Conservation (phyloP, 1,284 basidiomycete species). For the Cryptococcus sp. region DNA sequence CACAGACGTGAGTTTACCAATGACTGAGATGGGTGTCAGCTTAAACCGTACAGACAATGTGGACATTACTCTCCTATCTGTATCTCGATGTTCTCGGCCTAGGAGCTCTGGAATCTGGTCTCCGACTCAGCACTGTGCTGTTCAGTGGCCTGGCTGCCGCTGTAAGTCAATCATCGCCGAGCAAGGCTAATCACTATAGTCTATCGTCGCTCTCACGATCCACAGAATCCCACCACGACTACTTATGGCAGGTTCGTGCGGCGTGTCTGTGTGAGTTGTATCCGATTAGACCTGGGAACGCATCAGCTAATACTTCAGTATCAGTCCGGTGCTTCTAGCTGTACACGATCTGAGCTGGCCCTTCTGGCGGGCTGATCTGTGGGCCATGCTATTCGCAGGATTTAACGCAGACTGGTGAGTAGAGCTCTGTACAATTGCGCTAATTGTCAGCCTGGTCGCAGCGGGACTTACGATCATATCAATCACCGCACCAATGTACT, state of each 20-base stretch:
- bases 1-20: not conserved
- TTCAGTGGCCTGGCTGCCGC: conserved; percentile 10
- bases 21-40: not conserved
- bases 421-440: not conserved
- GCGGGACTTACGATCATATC: conserved; percentile 9
- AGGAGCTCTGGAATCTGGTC: conserved; percentile 2
- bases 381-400: conserved; percentile 3
- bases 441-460: conserved; percentile 2
- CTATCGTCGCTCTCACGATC: conserved; percentile 6
- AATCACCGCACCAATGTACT: conserved; percentile 1
- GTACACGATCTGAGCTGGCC: not conserved
- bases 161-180: not conserved
- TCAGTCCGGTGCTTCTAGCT: conserved; percentile 5
- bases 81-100: conserved; percentile 5
- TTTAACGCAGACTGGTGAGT: conserved; percentile 7
- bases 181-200: not conserved
- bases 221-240: conserved; percentile 4
- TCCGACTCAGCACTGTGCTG: conserved; percentile 4
- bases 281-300: not conserved
- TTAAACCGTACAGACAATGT: not conserved
- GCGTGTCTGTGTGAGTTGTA: conserved; percentile 5
- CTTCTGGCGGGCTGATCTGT: conserved; percentile 8
- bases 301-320: not conserved
- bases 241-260: conserved; percentile 2
- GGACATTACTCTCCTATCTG: conserved; percentile 3